phyloP scores from a whole-genome alignment of 1,284 basidiomycete genomes.

The Vanrija humicola region DNA sequence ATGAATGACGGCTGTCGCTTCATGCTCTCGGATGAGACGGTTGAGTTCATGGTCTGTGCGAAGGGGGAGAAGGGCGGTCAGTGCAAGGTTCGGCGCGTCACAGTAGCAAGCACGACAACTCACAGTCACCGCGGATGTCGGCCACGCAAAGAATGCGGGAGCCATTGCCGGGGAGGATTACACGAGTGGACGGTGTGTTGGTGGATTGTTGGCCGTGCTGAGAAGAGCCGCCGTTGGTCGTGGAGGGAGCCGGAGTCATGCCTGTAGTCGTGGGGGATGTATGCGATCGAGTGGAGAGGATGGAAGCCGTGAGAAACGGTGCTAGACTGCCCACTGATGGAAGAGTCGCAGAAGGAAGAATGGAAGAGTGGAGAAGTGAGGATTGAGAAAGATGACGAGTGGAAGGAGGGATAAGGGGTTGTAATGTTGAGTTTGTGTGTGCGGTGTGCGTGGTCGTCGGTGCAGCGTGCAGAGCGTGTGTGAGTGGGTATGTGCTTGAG shows the following conservation, averaged over 20 bases:
- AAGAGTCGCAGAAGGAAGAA: no score
- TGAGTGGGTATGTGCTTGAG: no score
- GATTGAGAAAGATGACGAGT: no score
- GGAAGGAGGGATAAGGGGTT: no score
- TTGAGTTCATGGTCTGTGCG: constrained; percentile 67
- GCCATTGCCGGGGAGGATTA: constrained; percentile 47
- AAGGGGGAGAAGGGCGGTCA: neutral
- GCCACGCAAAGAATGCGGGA: constrained; percentile 93
- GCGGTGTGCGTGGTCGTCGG: no score
- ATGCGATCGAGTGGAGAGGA: neutral
- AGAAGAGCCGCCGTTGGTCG: constrained; percentile 16
- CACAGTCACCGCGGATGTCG: constrained; percentile 75
- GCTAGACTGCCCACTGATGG: no score
- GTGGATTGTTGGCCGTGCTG: constrained; percentile 3
- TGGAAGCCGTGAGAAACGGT: no score
- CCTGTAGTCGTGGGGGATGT: neutral
- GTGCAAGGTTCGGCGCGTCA: no score
- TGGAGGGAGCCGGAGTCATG: constrained; percentile 5
- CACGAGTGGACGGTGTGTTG: constrained; percentile 22
- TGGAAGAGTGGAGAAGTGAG: no score
- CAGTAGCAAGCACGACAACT: constrained; percentile 11
- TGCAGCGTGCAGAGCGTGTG: no score
- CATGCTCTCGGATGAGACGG: constrained; percentile 79
- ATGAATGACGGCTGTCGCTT: constrained; percentile 92
- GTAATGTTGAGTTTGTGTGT: no score